Evolutionary conservation across 306 rosid genomes (phyloP).

Genomic region (Vachellia pachyceras): DNA sequence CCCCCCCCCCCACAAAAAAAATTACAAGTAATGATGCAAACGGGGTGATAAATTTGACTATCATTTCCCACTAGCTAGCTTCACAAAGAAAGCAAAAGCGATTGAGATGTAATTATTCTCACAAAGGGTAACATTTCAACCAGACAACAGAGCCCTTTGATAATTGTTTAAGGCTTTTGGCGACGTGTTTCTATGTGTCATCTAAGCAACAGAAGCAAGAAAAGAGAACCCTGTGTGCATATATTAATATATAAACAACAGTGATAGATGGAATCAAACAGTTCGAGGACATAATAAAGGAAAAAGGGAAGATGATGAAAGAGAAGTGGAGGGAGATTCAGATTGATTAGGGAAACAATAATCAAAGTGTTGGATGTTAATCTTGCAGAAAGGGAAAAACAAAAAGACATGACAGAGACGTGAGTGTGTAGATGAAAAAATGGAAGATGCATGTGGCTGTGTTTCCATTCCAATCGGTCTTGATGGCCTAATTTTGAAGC

Average conservation of each 20-base stretch:
- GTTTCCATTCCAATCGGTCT: constrained; percentile 54
- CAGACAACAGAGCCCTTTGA: constrained; percentile 59
- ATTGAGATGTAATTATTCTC: constrained; percentile 59
- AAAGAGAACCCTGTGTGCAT: not conserved
- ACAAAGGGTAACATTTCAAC: constrained; percentile 70
- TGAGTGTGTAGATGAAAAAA: constrained; percentile 57
- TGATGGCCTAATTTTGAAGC: constrained; percentile 53
- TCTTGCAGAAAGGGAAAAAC: constrained; percentile 61
- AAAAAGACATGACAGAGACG: constrained; percentile 61
- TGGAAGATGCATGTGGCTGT: constrained; percentile 74
- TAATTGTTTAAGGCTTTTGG: constrained; percentile 45
- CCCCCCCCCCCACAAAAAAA: too few relatives aligned
- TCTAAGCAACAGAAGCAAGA: not conserved
- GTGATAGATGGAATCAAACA: not conserved
- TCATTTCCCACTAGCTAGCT: constrained; percentile 62
- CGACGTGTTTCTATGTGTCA: constrained; percentile 28
- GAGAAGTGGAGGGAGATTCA: constrained; percentile 27
- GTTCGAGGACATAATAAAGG: constrained; percentile 33
- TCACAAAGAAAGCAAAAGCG: constrained; percentile 69
- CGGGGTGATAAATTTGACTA: constrained; percentile 71
- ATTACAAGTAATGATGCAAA: constrained; percentile 58
- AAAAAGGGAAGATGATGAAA: constrained; percentile 19
- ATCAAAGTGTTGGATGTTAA: constrained; percentile 56
- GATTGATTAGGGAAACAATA: constrained; percentile 29
- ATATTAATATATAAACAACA: not conserved